Percentiles rank a stretch among this genome's conserved stretches.
Evolutionary conservation across 2,329 filamentous ascomycete genomes (phyloP).

Genomic region (Pseudonectria buxi): DNA sequence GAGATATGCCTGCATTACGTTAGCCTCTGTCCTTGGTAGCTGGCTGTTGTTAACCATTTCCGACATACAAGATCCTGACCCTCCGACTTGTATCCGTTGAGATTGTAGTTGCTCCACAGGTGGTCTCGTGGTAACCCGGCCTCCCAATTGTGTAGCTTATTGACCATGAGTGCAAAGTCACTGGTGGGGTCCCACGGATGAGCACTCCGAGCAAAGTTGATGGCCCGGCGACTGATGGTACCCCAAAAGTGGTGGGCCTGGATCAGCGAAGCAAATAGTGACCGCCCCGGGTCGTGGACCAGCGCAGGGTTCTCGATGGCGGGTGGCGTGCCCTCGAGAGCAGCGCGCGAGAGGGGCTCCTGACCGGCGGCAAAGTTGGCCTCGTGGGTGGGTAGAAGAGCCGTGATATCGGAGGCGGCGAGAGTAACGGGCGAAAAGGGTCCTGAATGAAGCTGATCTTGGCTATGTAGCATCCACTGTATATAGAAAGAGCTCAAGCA

Average conservation of each 20-base stretch:
- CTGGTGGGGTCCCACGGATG: slow-evolving; percentile 41
- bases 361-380: slow-evolving; percentile 42
- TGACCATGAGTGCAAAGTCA: slow-evolving; percentile 40
- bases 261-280: slow-evolving; percentile 49
- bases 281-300: slow-evolving; percentile 37
- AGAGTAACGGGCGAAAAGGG: slow-evolving; percentile 45
- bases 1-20: slow-evolving; percentile 40
- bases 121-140: slow-evolving; percentile 39
- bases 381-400: slow-evolving; percentile 47
- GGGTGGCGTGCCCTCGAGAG: slow-evolving; percentile 46
- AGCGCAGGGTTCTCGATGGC: slow-evolving; percentile 40
- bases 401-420: slow-evolving; percentile 46
- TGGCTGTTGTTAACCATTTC: no score
- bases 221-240: slow-evolving; percentile 41
- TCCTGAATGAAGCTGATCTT: slow-evolving; percentile 51
- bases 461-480: slow-evolving; percentile 54
- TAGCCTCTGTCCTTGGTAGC: slow-evolving; percentile 1
- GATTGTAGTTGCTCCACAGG: slow-evolving; percentile 35
- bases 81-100: slow-evolving; percentile 41
- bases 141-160: slow-evolving; percentile 43
- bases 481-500: not conserved
- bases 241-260: slow-evolving; percentile 51
- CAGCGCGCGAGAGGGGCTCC: slow-evolving; percentile 43
- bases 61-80: slow-evolving; percentile 42
- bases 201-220: slow-evolving; percentile 36